Base-by-base conservation (phyloP, 495 filamentous ascomycete species). In the Ramalina intermedia region DNA sequence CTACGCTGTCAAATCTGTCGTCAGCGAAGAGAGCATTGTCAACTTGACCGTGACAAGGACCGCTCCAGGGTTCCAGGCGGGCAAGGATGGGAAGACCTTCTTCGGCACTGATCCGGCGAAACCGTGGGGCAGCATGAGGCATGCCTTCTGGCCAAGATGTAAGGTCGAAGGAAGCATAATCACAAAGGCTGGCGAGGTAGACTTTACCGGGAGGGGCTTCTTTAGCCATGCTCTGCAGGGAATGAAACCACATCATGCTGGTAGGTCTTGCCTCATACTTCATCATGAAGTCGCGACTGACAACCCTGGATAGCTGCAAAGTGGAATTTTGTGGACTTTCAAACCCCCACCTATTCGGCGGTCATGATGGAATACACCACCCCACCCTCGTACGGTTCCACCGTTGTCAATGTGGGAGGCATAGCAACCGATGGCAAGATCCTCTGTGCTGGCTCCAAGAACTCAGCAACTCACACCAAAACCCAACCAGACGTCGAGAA, bases 171-270 rank as follows among this genome's bases (percentile, higher is more conserved):
- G 91, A 16, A 84, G 66, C 44, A 85, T 96, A 58, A 76, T 85
- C 54, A 94, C 87, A 41, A 80, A 87, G 63, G 78, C 81, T 37
- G 82, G 87, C 46, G 80, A 80, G n/a, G 69, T 93, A 36, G 80
- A 96, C 59, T 79, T 93, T 62, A 81, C 75, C 47, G 91, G 91
- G 38, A 75, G 69, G 51, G 87, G 78, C 21, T 66, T 93, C 53
- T 85, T 87, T 63, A 69, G 79, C 54, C 80, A 87, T 63, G 87
- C 86, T 29, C 69, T 96, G 37, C 91, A 98, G 63, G 91, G 87
- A 55, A 96, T 96, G 93, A 98, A 96, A 72, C 91, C 91, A 13
- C 91, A 98, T 62, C 93, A 96, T 66, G 87, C 87, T 37, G 81
- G 81, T 84, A 74, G 50, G 69, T 56, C 37, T 48, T 8, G 13